A percentile compares a stretch with the other conserved stretches of the same genome.
phyloP scores from a whole-genome alignment of 768 basidiomycete genomes.

The Pleurotus tuoliensis region DNA sequence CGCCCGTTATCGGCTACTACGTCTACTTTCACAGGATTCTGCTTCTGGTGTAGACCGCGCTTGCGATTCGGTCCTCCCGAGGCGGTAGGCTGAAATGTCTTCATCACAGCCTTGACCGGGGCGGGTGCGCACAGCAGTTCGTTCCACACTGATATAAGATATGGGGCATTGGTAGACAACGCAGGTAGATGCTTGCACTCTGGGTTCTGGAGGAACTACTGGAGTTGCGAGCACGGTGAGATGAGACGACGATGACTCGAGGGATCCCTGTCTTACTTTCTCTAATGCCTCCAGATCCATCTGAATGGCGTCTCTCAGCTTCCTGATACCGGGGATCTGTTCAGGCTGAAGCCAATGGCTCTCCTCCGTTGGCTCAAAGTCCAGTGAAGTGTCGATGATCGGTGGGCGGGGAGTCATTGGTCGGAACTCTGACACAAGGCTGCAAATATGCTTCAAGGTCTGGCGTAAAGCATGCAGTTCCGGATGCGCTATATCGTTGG shows the following conservation, averaged over 20 bases:
- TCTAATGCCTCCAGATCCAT: slow-evolving; percentile 41
- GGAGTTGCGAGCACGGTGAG: slow-evolving; percentile 13
- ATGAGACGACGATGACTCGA: slow-evolving; percentile 9
- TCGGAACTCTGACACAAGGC: slow-evolving; percentile 33
- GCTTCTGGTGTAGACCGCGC: slow-evolving; percentile 16
- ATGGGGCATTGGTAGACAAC: slow-evolving; percentile 75
- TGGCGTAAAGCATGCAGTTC: slow-evolving; percentile 26
- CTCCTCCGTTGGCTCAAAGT: slow-evolving; percentile 31
- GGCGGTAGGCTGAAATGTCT: slow-evolving; percentile 35
- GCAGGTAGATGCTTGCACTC: slow-evolving; percentile 40
- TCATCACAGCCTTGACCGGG: slow-evolving; percentile 58
- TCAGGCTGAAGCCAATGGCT: slow-evolving; percentile 40
- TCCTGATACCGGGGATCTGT: slow-evolving; percentile 41
- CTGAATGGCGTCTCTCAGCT: slow-evolving; percentile 40
- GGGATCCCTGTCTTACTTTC: slow-evolving; percentile 28
- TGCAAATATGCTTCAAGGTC: slow-evolving; percentile 29
- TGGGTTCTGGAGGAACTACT: slow-evolving; percentile 64
- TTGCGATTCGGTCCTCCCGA: slow-evolving; percentile 15
- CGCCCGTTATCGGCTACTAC: slow-evolving; percentile 72
- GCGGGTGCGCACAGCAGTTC: slow-evolving; percentile 61
- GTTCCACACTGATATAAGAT: slow-evolving; percentile 79
- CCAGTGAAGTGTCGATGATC: slow-evolving; percentile 42
- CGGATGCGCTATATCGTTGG: slow-evolving; percentile 19
- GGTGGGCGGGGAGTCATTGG: slow-evolving; percentile 34
- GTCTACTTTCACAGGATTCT: slow-evolving; percentile 67